Evolutionary conservation across 768 basidiomycete genomes (phyloP).

Genomic region (Tylopilus sp.): DNA sequence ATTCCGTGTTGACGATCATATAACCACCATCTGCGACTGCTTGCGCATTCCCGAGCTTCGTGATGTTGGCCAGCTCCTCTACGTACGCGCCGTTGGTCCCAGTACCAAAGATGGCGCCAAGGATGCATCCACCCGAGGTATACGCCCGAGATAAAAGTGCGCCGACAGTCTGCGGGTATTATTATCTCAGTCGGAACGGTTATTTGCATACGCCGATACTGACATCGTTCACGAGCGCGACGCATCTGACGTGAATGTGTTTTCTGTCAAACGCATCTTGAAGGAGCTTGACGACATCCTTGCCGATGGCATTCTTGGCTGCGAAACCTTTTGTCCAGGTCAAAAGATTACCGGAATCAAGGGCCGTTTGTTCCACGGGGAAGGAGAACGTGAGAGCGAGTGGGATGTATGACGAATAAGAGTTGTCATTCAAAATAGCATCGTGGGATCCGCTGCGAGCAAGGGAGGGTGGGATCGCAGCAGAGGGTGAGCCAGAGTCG

Average conservation of each 20-base stretch:
- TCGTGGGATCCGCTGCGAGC: slow-evolving; percentile 14
- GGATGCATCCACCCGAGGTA: slow-evolving; percentile 84
- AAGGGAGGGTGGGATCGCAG: slow-evolving; percentile 26
- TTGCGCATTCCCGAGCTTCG: slow-evolving; percentile 69
- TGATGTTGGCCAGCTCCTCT: slow-evolving; percentile 80
- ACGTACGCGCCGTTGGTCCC: slow-evolving; percentile 99
- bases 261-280: slow-evolving; percentile 92
- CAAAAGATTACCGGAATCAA: slow-evolving; percentile 84
- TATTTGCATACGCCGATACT: slow-evolving; percentile 40
- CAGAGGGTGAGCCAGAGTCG: slow-evolving; percentile 31
- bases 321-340: slow-evolving; percentile 97
- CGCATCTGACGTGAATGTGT: slow-evolving; percentile 87
- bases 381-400: slow-evolving; percentile 97
- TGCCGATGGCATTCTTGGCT: slow-evolving; percentile 85
- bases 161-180: slow-evolving; percentile 75
- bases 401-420: slow-evolving; percentile 46
- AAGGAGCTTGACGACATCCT: slow-evolving; percentile 85
- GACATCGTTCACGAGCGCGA: slow-evolving; percentile 93
- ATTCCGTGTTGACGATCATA: slow-evolving; percentile 98
- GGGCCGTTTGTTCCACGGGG: slow-evolving; percentile 94
- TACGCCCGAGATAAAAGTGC: slow-evolving; percentile 92
- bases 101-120: slow-evolving; percentile 94
- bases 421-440: slow-evolving; percentile 10
- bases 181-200: slow-evolving; percentile 8
- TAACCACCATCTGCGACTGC: slow-evolving; percentile 58